Evolutionary conservation across 352 stramenopile species (phyloP), one percentile per base, ranked within the genome.

Genomic region (Thalassiosira allenii): DNA sequence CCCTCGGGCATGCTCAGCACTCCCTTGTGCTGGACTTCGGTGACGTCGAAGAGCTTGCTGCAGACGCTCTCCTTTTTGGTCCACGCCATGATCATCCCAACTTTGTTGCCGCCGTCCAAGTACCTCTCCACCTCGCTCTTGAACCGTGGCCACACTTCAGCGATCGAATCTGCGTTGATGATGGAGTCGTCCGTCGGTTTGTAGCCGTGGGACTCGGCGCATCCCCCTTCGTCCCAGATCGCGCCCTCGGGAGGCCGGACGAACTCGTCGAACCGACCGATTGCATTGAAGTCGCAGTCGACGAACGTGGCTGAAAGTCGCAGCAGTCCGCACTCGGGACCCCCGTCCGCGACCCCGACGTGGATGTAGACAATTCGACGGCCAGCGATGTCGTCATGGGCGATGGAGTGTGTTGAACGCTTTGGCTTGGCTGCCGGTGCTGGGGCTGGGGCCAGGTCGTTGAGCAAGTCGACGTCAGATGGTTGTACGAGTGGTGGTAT

Each of bases 31-130:
- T 62, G 3, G 2, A 62, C 53, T 17, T 62, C 22, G 23, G 53
- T 8, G n/a, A 62, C 53, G 22, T 62, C 20, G 33, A 62, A 62
- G 5, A 62, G 53, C 27, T 62, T 62, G 22, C 53, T 62, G 32
- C 53, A 62, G 53, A 34, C 53, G 32, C 53, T 62, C 2, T 25
- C 53, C 17, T 62, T 62, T 34, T 25, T 25, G 17, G 53, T 25
- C 53, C 53, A 62, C 6, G 53, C 53, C 27, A 62, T 5, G 3
- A 62, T 3, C 53, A 62, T 62, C 5, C 53, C 53, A 34, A 62
- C 22, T 32, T 62, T 62, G 4, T 17, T 29, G 20, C 53, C 53
- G 6, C 22, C 17, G 32, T 62, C 53, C 12, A 62, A 17, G 33
- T 62, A 17, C 3, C 53, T 37, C 32, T 62, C 53, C 2, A 62